phyloP scores from a whole-genome alignment of 257 asterid genomes.

The Gentiana macrophylla region DNA sequence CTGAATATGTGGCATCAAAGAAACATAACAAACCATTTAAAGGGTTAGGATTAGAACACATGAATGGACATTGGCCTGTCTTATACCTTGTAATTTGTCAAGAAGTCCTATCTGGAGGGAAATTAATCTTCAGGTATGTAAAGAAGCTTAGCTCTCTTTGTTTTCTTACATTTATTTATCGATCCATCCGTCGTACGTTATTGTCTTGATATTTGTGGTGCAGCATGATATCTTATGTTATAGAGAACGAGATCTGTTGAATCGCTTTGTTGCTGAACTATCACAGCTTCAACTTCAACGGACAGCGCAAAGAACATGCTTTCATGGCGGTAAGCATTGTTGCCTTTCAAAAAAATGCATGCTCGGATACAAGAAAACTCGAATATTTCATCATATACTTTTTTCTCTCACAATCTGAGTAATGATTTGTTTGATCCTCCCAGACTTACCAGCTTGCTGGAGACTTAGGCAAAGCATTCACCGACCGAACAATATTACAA shows the following conservation, averaged over 20 bases:
- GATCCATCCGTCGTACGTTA: not conserved
- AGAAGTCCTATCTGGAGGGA: slow-evolving; percentile 29
- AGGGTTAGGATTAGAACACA: slow-evolving; percentile 88
- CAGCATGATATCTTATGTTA: slow-evolving; percentile 76
- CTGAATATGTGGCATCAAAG: slow-evolving; percentile 50
- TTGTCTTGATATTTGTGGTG: slow-evolving; percentile 2
- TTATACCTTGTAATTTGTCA: slow-evolving; percentile 45
- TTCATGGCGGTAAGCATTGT: slow-evolving; percentile 35
- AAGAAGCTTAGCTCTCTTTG: slow-evolving; percentile 5
- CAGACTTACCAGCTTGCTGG: slow-evolving; percentile 95
- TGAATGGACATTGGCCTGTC: slow-evolving; percentile 61
- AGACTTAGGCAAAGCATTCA: slow-evolving; percentile 85
- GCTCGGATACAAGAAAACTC: no score
- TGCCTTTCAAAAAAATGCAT: no score
- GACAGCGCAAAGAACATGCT: slow-evolving; percentile 74
- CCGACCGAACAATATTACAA: slow-evolving; percentile 64
- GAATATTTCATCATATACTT: not conserved
- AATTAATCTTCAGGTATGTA: slow-evolving; percentile 57
- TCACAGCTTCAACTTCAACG: slow-evolving; percentile 48
- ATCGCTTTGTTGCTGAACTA: slow-evolving; percentile 67
- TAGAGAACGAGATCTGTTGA: slow-evolving; percentile 83
- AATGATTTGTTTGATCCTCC: slow-evolving; percentile 3
- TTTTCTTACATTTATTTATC: slow-evolving; percentile 7
- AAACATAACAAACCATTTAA: slow-evolving; percentile 57
- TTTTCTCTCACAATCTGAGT: not conserved